Conservation (phyloP, 2,329 filamentous ascomycete species). For the Saccharata proteae region DNA sequence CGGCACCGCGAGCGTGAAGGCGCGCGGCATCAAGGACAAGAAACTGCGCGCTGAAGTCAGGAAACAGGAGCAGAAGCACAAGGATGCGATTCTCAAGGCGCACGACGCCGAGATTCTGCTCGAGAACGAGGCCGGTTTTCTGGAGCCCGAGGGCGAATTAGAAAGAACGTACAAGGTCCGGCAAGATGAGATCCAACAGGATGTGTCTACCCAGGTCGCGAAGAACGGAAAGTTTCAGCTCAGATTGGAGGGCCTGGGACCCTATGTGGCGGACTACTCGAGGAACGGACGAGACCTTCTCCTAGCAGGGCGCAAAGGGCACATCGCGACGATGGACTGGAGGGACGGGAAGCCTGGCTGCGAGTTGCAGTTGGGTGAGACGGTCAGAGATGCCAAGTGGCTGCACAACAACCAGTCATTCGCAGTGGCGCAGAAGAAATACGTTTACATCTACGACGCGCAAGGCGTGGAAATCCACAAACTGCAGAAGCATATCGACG, state of each 20-base stretch:
- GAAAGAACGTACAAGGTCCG: conserved; percentile 88
- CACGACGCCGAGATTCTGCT: conserved; percentile 93
- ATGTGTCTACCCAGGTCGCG: conserved; percentile 69
- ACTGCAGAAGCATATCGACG: conserved; percentile 79
- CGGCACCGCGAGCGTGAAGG: conserved; percentile 56
- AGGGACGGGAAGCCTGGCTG: conserved; percentile 80
- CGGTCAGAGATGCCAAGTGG: conserved; percentile 79
- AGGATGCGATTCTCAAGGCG: conserved; percentile 67
- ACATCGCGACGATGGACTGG: conserved; percentile 96
- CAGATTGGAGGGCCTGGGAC: conserved; percentile 63
- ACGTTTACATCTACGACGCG: conserved; percentile 91
- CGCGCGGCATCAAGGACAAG: conserved; percentile 70
- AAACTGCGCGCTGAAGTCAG: conserved; percentile 75
- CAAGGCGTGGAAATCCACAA: conserved; percentile 88
- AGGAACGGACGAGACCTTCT: conserved; percentile 78
- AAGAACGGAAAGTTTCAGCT: conserved; percentile 92
- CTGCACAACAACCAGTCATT: conserved; percentile 92
- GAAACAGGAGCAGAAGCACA: conserved; percentile 68
- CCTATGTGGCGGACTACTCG: conserved; percentile 81
- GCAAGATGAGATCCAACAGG: conserved; percentile 69
- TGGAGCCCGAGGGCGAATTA: conserved; percentile 78
- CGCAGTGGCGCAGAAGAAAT: conserved; percentile 90
- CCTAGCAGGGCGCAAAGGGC: conserved; percentile 79
- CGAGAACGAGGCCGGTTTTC: conserved; percentile 72
- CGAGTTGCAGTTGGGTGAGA: conserved; percentile 84